Conservation (phyloP, 106 monocot genomes). For the Platanthera zijinensis region DNA sequence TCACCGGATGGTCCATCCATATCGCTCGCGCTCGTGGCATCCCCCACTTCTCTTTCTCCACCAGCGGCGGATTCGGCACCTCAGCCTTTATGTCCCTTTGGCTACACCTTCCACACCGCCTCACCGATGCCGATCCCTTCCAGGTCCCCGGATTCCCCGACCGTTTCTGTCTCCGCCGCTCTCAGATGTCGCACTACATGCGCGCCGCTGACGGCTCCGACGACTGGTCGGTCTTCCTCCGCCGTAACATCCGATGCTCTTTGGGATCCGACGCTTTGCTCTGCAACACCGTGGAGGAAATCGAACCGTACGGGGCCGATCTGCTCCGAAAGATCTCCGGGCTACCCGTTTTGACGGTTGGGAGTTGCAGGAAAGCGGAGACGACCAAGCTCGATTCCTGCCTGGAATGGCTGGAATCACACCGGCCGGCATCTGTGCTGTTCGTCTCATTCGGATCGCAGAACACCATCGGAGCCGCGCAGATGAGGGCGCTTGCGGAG, state of each 20-base stretch:
- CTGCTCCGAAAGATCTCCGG: constrained; percentile 6
- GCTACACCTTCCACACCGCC: constrained; percentile 20
- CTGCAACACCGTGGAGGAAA: constrained; percentile 27
- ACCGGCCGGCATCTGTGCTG: constrained; percentile 26
- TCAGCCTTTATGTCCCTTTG: constrained; percentile 25
- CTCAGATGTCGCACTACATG: constrained; percentile 3
- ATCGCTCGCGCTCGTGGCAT: constrained; percentile 22
- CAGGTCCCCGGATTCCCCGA: constrained; percentile 18
- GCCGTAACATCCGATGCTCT: not conserved
- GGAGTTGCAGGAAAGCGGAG: not conserved
- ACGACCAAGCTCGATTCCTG: not conserved
- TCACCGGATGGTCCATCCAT: constrained; percentile 11
- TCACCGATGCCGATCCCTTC: not conserved
- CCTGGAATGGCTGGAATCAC: constrained; percentile 17
- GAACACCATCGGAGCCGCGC: constrained; percentile 16
- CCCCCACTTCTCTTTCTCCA: constrained; percentile 59
- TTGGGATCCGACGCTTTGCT: constrained; percentile 8
- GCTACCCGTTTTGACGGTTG: constrained; percentile 11
- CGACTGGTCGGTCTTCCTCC: constrained; percentile 1
- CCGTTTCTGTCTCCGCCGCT: constrained; percentile 2
- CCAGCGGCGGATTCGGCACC: constrained; percentile 27
- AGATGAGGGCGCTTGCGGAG: constrained; percentile 38
- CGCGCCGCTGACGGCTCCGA: constrained; percentile 11
- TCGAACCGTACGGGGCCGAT: constrained; percentile 13
- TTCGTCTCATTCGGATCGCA: constrained; percentile 48